These are phyloP conservation scores for Mucor racemosus DNA, from an alignment of 371 early-diverging fungal genomes.

Conservation along the genomic window DNA sequence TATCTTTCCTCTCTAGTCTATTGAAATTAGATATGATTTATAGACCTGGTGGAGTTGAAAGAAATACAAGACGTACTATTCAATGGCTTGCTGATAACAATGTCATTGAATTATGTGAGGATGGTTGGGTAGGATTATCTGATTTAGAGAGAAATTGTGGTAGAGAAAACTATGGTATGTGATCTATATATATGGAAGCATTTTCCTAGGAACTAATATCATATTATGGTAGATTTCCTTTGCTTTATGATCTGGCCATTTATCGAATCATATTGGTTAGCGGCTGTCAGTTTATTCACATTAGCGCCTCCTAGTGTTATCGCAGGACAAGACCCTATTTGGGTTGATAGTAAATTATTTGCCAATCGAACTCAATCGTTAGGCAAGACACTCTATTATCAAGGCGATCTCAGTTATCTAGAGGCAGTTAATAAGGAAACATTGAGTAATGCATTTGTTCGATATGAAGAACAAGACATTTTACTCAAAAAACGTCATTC, in stretches of 20 bases:
- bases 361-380: conserved; percentile 75
- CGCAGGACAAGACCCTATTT: conserved; percentile 38
- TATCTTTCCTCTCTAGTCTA: conserved; percentile 78
- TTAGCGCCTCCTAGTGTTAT: conserved; percentile 49
- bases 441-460: conserved; percentile 74
- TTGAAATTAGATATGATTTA: conserved; percentile 88
- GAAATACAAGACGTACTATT: conserved; percentile 73
- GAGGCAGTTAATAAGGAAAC: conserved; percentile 91
- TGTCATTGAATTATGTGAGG: conserved; percentile 59
- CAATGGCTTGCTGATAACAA: conserved; percentile 65
- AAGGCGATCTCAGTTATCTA: conserved; percentile 80
- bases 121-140: conserved; percentile 62
- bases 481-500: conserved; percentile 58
- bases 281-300: conserved; percentile 66
- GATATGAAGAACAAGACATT: conserved; percentile 73
- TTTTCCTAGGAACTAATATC: too few species aligned
- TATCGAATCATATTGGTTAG: conserved; percentile 89
- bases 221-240: conserved; percentile 68
- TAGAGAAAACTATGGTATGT: conserved; percentile 80
- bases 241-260: conserved; percentile 91
- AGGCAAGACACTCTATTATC: conserved; percentile 84
- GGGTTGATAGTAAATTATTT: conserved; percentile 76
- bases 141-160: conserved; percentile 77
- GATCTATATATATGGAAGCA: not conserved
- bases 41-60: conserved; percentile 75